Conservation (phyloP, 192 early-diverging fungal genomes). For the Coemansia sp. region DNA sequence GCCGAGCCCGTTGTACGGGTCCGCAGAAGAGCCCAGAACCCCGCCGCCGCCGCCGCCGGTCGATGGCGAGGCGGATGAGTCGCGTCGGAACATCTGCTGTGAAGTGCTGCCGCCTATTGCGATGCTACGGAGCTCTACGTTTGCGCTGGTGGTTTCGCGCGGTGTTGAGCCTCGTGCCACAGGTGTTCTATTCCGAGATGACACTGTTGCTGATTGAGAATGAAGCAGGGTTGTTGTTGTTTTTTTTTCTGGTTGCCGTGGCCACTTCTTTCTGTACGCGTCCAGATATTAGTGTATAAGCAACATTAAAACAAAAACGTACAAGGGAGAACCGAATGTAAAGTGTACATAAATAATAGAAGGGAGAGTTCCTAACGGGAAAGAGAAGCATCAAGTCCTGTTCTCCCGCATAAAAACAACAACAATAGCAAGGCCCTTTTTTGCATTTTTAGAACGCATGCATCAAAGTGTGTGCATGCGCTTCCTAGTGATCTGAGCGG, state of each 20-base stretch:
- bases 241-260: neutral
- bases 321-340: neutral
- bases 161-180: neutral
- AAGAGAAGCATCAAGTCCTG: too few relatives aligned
- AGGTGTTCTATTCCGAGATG: conserved; percentile 18
- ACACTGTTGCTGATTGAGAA: neutral
- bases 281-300: neutral
- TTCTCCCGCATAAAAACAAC: too few relatives aligned
- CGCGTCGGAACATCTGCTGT: conserved; percentile 6
- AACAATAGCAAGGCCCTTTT: too few relatives aligned
- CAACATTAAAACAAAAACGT: neutral
- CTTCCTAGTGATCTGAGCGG: too few relatives aligned
- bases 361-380: too few relatives aligned
- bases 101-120: neutral
- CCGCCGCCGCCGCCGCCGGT: neutral
- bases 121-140: conserved; percentile 6
- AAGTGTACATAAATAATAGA: too few relatives aligned
- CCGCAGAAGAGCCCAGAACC: neutral
- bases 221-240: neutral
- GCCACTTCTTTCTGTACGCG: neutral
- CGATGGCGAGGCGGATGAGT: conserved; percentile 1
- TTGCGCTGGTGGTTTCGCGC: conserved; percentile 1
- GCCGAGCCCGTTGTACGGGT: conserved; percentile 31
- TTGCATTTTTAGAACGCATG: too few relatives aligned
- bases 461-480: too few relatives aligned